phyloP scores from a whole-genome alignment of 371 early-diverging fungal species.

The Capillidium heterosporum region DNA sequence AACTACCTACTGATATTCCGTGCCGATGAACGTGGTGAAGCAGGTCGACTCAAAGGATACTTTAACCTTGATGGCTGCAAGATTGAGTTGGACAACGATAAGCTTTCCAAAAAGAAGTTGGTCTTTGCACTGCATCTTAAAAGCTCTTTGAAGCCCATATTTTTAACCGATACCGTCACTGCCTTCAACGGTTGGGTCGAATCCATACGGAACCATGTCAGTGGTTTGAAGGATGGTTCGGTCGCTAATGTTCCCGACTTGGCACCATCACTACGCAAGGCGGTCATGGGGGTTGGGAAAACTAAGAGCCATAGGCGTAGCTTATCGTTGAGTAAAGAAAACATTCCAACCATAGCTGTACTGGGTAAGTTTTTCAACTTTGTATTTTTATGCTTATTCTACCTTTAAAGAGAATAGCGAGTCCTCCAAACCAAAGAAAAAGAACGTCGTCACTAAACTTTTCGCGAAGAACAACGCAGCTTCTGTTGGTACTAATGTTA shows the following conservation, averaged over 20 bases:
- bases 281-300: neutral
- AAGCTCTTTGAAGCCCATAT: neutral
- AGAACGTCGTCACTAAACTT: too few relatives aligned
- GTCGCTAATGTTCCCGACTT: neutral
- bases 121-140: neutral
- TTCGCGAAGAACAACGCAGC: too few relatives aligned
- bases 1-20: neutral
- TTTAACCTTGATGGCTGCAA: neutral
- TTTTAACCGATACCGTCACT: neutral
- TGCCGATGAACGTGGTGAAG: neutral
- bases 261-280: neutral
- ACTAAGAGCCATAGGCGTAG: neutral
- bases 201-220: neutral
- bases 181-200: neutral
- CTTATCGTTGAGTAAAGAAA: too few relatives aligned
- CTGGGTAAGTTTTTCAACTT: too few relatives aligned
- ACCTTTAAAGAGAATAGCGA: too few relatives aligned
- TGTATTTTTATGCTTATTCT: too few relatives aligned
- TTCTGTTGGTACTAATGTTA: too few relatives aligned
- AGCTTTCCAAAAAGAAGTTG: slow-evolving; percentile 1
- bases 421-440: too few relatives aligned
- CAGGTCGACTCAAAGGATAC: slow-evolving; percentile 1
- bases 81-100: neutral
- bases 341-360: too few relatives aligned
- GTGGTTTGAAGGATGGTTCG: neutral